Base-by-base conservation (phyloP, 192 early-diverging fungal genomes). In the Podila epigama region DNA sequence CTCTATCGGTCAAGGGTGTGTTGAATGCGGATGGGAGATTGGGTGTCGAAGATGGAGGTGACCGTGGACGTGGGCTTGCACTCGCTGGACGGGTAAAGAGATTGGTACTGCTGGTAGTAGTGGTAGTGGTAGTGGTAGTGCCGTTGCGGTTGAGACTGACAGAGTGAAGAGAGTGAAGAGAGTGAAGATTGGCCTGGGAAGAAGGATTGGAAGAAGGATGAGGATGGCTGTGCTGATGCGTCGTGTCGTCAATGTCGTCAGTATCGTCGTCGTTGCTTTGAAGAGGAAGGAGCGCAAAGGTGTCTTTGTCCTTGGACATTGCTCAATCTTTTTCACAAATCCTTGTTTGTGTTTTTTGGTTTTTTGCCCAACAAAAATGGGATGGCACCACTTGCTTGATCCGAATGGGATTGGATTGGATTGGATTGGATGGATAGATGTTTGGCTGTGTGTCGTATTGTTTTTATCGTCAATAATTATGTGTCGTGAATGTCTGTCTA, bases 271-370 rank as follows among this genome's bases (percentile, higher is more conserved):
- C 60, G 60, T 68, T 42, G 61, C 25, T 48, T 18, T 48, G 44
- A 5, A 48, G 44, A 48, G 73, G 73, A 42, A 62, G 66, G 33
- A 77, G 66, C 55, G 73, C 73, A 77, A 77, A 77, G 34, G 73
- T 40, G 22, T 77, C 73, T 63, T 64, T 77, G 73, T 56, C 66
- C 61, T 56, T 77, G 37, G 73, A 68, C 73, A 77, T 77, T 75
- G 39, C 27, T 25, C 5, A 3, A 35, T 16, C 18, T n/a, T n/a
- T n/a, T n/a, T n/a, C n/a, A n/a, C n/a, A n/a, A n/a, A n/a, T n/a
- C n/a, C n/a, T n/a, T n/a, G n/a, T n/a, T n/a, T n/a, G n/a, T n/a
- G n/a, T n/a, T n/a, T n/a, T n/a, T n/a, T n/a, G n/a, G n/a, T n/a
- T n/a, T n/a, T n/a, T n/a, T n/a, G n/a, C n/a, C n/a, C n/a, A n/a